Evolutionary conservation across 306 rosid species (phyloP), one percentile per base, ranked within the genome.

Genomic region (Prosopis cineraria): DNA sequence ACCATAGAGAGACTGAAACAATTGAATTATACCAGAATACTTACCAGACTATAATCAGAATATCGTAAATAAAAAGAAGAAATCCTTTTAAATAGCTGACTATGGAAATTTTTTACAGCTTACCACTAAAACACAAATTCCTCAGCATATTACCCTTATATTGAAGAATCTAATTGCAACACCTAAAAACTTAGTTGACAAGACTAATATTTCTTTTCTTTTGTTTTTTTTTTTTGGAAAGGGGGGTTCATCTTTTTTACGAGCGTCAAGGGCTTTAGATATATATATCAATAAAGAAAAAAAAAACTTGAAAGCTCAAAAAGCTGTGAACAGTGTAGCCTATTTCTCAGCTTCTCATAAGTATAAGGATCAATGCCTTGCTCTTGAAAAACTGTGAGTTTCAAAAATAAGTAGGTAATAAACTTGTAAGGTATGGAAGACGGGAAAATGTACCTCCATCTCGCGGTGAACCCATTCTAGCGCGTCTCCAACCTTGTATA

Each of bases 401-500:
- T 27, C 39, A 65, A 65, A 56, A 25, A 19, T 17, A 47, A 13
- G 37, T 20, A 33, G 14, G 69, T 24, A 52, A 52, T 33, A 69
- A 43, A 20, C 56, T 82, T 66, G 47, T 10, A 75, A 56, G 16
- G 74, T 17, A 40, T 39, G 33, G 67, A 50, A 71, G 78, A 74
- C 19, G 70, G 72, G 45, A 79, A 74, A 52, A 48, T 13, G 25
- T 91, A 95, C 98, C 98, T 95, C 98, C 98, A 95, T 95, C 86
- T 95, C 98, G 1, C 74, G 89, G 89, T 95, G 75, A 74, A 92
- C 90, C 97, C 97, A 95, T 85, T 95, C 97, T 22, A 95, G 84
- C 25, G 98, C 96, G 87, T 95, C 93, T 79, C 96, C 97, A 7
- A 95, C 96, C 89, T 91, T 92, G 90, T 91, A 89, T 39, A 92